Conservation (phyloP, 352 stramenopile genomes). For the Nothophytophthora sp. region DNA sequence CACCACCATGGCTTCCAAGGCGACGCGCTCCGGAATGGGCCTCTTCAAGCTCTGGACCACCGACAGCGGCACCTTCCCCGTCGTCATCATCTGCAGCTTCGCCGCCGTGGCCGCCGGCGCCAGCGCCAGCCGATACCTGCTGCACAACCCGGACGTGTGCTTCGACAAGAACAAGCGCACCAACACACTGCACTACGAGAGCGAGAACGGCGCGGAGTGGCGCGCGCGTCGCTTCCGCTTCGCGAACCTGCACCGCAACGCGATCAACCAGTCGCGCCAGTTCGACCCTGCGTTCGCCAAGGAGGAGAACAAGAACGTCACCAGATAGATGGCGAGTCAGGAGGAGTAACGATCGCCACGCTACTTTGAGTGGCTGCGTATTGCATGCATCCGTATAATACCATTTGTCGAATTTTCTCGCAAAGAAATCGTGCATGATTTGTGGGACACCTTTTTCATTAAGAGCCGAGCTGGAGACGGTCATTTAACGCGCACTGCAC, state of each 20-base stretch:
- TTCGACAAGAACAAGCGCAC: slow-evolving; percentile 41
- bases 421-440: too few relatives aligned
- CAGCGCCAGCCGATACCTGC: slow-evolving; percentile 29
- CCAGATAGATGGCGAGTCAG: too few relatives aligned
- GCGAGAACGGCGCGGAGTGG: slow-evolving; percentile 34
- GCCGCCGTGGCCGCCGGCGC: slow-evolving; percentile 28
- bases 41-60: slow-evolving; percentile 56
- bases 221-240: slow-evolving; percentile 46
- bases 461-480: too few relatives aligned
- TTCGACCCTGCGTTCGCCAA: too few relatives aligned
- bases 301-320: too few relatives aligned
- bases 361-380: too few relatives aligned
- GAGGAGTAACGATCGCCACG: too few relatives aligned
- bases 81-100: slow-evolving; percentile 40
- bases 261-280: too few relatives aligned
- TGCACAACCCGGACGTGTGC: slow-evolving; percentile 39
- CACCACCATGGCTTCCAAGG: slow-evolving; percentile 24
- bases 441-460: too few relatives aligned
- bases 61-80: slow-evolving; percentile 46
- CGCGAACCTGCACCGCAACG: slow-evolving; percentile 51
- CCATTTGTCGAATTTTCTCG: too few relatives aligned
- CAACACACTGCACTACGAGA: slow-evolving; percentile 36
- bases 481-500: too few relatives aligned
- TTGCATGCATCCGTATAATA: too few relatives aligned
- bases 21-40: slow-evolving; percentile 31